Base-by-base conservation (phyloP, 1,284 basidiomycete genomes). In the Austroboletus rostrupii region DNA sequence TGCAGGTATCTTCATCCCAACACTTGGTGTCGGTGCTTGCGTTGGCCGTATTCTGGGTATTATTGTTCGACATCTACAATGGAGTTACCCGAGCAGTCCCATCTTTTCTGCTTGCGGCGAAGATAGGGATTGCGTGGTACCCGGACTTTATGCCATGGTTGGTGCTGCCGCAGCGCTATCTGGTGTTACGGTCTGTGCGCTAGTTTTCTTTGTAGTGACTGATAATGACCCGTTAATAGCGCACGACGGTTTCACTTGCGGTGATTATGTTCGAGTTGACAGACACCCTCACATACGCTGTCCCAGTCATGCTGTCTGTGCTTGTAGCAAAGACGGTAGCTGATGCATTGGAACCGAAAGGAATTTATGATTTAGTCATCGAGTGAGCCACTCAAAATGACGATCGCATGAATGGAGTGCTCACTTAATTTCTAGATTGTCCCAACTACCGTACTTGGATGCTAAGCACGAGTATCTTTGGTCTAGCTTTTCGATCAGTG, bases 201-300 rank as follows among this genome's bases (percentile, higher is more conserved):
- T 43, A 19, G 21, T 41, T 21, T 43, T n/a, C 6, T 3, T 36
- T 16, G 14, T 48, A 11, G 43, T 20, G 3, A 14, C 5, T 19
- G 13, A 8, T 61, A 43, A 63, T 47, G 20, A 36, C 49, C n/a
- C 20, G 49, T 5, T 20, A 19, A 43, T 52, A 88, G 84, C 77
- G 90, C 33, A 91, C 90, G 14, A 93, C 92, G 0, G 91, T 97
- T 10, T 95, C 92, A 2, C 78, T 97, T 45, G 94, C 92, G 2
- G 95, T 98, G 47, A 98, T 98, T 71, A 93, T 97, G 95, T 98
- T 97, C 62, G 96, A 98, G 69, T 78, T 99, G 43, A 99, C 95
- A 1, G 90, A 93, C 55, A 94, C 92, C 1, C 72, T 99, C 55
- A 94, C 91, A 5, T 97, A 98, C 67, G 89, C 83, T n/a, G 88